Evolutionary conservation across 345 rosid species (phyloP).

Genomic region (Hibiscus mutabilis): DNA sequence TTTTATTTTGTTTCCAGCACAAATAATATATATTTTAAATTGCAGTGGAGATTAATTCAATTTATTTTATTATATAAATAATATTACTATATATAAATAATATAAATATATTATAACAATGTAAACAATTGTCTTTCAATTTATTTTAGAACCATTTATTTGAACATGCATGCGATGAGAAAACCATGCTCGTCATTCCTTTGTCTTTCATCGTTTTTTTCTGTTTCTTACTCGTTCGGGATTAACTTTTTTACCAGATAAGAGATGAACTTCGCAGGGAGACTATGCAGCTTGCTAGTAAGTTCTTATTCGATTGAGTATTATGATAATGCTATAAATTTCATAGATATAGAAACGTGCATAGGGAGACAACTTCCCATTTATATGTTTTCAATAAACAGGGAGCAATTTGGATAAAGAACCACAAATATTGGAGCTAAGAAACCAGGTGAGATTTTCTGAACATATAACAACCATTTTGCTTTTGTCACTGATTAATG

Average conservation of each 20-base stretch:
- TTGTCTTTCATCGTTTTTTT: neutral
- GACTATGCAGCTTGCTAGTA: conserved; percentile 85
- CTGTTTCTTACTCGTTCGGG: neutral
- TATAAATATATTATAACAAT: too few relatives aligned
- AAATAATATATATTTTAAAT: too few relatives aligned
- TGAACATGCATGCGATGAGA: neutral
- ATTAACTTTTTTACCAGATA: conserved; percentile 38
- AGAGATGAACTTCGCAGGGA: conserved; percentile 88
- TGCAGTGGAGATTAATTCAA: too few relatives aligned
- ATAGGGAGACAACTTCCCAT: neutral
- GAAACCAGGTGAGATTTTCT: conserved; percentile 52
- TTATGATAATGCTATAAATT: neutral
- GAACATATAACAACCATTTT: too few relatives aligned
- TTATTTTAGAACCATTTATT: neutral
- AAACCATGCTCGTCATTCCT: too few relatives aligned
- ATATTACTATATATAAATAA: too few relatives aligned
- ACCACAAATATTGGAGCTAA: conserved; percentile 75
- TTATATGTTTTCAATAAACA: conserved; percentile 16
- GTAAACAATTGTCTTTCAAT: too few relatives aligned
- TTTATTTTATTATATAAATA: too few relatives aligned
- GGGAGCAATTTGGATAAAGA: conserved; percentile 81
- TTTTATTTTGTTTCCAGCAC: too few relatives aligned
- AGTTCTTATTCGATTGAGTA: conserved; percentile 21
- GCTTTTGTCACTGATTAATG: neutral
- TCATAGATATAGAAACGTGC: neutral